Base-by-base conservation (phyloP, 2,329 filamentous ascomycete species). In the Trichoderma semiorbis region DNA sequence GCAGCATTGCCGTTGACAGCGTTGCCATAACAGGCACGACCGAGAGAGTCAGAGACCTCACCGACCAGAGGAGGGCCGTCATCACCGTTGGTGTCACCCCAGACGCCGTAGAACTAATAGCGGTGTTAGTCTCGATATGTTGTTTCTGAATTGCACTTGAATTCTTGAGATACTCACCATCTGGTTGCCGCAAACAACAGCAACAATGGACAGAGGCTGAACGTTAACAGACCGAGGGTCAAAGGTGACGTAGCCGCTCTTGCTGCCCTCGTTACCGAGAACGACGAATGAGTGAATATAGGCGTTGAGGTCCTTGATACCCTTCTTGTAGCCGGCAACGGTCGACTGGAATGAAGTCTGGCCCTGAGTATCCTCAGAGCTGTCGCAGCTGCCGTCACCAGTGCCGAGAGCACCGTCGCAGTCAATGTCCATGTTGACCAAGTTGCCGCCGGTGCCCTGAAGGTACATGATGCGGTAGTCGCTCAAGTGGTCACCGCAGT, bases 1-100 rank as follows among this genome's bases (percentile, higher is more conserved):
- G 67, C 75, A 1, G 73, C 34, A n/a, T 73, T 70, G 1, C 88
- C 88, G 21, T 79, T 85, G 50, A 90, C 80, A 0, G 75, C 77
- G 11, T 80, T 80, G 1, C 86, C 86, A 74, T 85, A 89, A 76
- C 87, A 89, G 24, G 84, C 79, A 26, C 85, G 84, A 0, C 85
- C 88, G 1, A 90, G 79, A 1, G 85, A 83, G 68, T 89, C 83
- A 2, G 85, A 85, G 0, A 85, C 83, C 73, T 90, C 88, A 18
- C 88, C 87, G 0, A 85, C 83, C 39, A 84, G 76, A 7, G 84
- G 79, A 14, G 77, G 74, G 4, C 83, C 81, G 62, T 84, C 82
- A 32, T 83, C 85, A 16, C 86, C 87, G 71, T 90, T 89, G 12
- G 83, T 85, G 75, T 90, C 87, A 16, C 86, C 88, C 87, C 86